Evolutionary conservation across 805 yeast species (phyloP), one percentile per base, ranked within the genome.

Genomic region (Soucietia sequanensis): DNA sequence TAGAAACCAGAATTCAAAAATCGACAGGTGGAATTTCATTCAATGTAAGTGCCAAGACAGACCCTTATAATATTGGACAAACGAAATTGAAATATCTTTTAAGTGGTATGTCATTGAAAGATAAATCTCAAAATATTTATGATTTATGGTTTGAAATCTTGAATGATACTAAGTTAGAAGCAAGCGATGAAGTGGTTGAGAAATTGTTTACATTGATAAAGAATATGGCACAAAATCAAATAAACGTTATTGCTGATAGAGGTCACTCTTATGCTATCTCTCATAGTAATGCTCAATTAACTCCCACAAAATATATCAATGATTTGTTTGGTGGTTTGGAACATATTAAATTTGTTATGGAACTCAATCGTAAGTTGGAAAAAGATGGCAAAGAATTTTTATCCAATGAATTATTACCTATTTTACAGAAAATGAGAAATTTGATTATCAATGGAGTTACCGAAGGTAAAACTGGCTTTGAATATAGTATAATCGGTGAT

Each of bases 201-300:
- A 91, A 89, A 52, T 67, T 93, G 39, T 69, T 77, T 38, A 78
- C 84, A 1, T 67, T 93, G 50, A 77, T 93, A 27, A 84, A 84
- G 50, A 75, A 82, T 26, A 58, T 83, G 49, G 83, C 85, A 0
- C 80, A 89, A 22, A 90, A 87, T 47, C 85, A 86, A 50, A 66
- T 87, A 38, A 81, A 90, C 49, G 68, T 75, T 5, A 78, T 93
- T 33, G 90, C 96, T 7, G 93, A 90, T 38, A 69, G 84, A 37
- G 99, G 99, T 0, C 97, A 93, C 54, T 65, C 81, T 2, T 90
- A 75, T 60, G 96, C 98, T 2, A 73, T 79, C 46, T 68, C 79
- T 4, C 75, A 67, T 48, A 81, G 95, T 2, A 68, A 77, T 16
- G 73, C 95, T 0, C 71, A 75, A 19, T 58, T 88, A 3, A 78